Evolutionary conservation across 257 asterid genomes (phyloP), one percentile per base, ranked within the genome.

Genomic region (Echium plantagineum): DNA sequence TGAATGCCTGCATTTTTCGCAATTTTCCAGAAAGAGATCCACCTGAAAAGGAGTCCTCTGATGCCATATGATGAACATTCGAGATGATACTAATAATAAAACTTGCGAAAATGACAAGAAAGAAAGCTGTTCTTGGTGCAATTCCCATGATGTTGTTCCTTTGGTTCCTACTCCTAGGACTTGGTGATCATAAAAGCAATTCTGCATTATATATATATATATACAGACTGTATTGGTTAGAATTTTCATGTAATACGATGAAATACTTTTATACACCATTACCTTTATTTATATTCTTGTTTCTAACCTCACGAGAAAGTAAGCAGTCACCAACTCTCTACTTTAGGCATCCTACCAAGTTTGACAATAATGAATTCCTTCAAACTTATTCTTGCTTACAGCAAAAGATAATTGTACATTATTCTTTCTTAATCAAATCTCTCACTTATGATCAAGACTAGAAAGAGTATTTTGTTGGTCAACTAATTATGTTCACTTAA

Each of bases 241-340:
- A 24, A 24, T 24, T 24, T 24, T 24, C 26, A 24, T 24, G 26
- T 24, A 24, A 24, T 24, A 24, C 26, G 26, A 1, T 24, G 26
- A 24, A 24, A 24, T 24, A 24, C 32, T 28, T 28, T 28, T 28
- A 0, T 28, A 2, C 5, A 28, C 7, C 7, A 28, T 28, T 1
- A 28, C 32, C 32, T 28, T 28, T 28, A 28, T 28, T 28, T 69
- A n/a, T 51, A 5, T 24, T 58, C 15, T 9, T 53, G 19, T 46
- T 58, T 63, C 60, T 59, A 73, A 32, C 66, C 66, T 60, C 49
- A 58, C 64, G 57, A 65, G 49, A 66, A 74, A 66, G 76, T 59
- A 74, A 66, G 66, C 71, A 66, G 73, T 70, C 31, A 74, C 76
- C 71, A 71, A 71, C 71, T 67, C 64, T 66, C 62, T 62, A 74